These are phyloP conservation scores for Panicum miliaceum DNA, from an alignment of 176 grass and related monocot genomes.

Conservation along the genomic window DNA sequence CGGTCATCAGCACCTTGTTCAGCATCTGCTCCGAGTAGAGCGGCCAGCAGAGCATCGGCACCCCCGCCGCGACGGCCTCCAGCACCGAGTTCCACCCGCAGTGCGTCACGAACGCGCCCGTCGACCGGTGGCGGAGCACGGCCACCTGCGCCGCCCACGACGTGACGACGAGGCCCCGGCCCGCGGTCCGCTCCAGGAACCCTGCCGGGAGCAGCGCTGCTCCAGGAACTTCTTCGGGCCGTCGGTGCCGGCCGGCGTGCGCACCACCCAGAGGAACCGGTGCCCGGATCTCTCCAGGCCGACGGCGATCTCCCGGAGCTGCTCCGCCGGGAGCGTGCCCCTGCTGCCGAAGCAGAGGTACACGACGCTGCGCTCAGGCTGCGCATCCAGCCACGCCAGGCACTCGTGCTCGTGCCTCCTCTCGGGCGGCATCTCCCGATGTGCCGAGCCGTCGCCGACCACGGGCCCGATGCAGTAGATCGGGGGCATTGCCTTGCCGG, in stretches of 20 bases:
- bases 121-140: not conserved
- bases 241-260: not conserved
- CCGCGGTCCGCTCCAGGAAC: not conserved
- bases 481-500: not conserved
- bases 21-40: conserved; percentile 44
- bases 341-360: conserved; percentile 50
- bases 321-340: conserved; percentile 7
- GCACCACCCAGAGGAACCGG: conserved; percentile 4
- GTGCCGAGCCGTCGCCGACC: not conserved
- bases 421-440: not conserved
- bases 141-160: conserved; percentile 11
- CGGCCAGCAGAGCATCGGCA: conserved; percentile 52
- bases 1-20: conserved; percentile 40
- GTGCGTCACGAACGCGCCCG: conserved; percentile 58
- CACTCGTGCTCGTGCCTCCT: not conserved
- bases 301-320: conserved; percentile 1
- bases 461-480: conserved; percentile 17
- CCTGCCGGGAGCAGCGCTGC: not conserved
- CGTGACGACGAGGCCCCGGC: not conserved
- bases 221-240: not conserved
- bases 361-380: conserved; percentile 40
- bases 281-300: not conserved
- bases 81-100: conserved; percentile 65
- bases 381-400: conserved; percentile 33
- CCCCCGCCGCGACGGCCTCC: conserved; percentile 42